phyloP scores from a whole-genome alignment of 768 basidiomycete genomes.

The Serendipita indica region DNA sequence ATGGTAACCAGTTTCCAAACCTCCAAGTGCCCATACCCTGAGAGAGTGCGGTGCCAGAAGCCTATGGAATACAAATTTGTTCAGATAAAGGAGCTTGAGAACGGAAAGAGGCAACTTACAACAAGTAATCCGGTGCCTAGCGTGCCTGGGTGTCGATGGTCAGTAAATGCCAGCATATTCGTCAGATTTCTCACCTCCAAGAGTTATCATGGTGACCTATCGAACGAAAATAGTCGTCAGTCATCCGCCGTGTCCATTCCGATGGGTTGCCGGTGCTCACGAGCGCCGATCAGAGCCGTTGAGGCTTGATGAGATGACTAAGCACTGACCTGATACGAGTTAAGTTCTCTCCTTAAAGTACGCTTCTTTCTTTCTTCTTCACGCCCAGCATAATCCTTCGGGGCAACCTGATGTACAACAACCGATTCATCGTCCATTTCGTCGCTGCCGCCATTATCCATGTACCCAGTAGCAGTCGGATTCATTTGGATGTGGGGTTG shows the following conservation, averaged over 20 bases:
- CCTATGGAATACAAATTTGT: background rate
- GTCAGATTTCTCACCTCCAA: background rate
- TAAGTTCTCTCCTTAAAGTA: background rate
- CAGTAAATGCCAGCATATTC: background rate
- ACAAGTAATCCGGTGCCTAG: background rate
- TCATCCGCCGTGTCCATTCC: background rate
- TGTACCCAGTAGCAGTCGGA: too few species aligned
- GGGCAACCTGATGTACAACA: too few species aligned
- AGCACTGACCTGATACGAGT: background rate
- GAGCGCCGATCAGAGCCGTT: background rate
- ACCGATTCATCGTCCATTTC: too few species aligned
- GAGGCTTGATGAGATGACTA: background rate
- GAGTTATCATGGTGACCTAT: conserved; percentile 8
- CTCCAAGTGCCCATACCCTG: background rate
- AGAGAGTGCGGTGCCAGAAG: background rate
- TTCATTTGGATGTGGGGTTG: too few species aligned
- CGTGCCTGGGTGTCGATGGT: background rate
- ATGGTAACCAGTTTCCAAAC: background rate
- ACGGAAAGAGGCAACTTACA: background rate
- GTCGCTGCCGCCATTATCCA: too few species aligned
- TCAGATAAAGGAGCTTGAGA: background rate
- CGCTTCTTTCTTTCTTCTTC: too few species aligned
- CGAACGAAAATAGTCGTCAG: background rate
- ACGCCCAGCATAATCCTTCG: too few species aligned
- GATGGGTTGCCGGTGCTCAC: background rate